Conservation (phyloP, 345 rosid species). For the Clausena lansium region DNA sequence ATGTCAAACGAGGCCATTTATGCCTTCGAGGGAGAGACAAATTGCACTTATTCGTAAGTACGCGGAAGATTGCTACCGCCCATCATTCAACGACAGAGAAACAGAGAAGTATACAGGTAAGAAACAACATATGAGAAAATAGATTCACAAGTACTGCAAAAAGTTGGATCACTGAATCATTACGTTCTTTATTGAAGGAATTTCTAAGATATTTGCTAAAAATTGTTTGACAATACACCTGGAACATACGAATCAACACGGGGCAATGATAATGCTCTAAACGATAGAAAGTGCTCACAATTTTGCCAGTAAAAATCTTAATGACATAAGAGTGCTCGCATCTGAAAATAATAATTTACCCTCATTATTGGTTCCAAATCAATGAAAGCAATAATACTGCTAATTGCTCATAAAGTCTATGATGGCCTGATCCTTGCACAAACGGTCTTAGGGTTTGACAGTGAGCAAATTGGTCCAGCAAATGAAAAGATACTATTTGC, state of each 20-base stretch:
- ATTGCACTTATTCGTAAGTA: slow-evolving; percentile 9
- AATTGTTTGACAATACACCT: background rate
- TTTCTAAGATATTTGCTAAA: background rate
- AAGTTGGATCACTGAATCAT: background rate
- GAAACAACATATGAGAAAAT: background rate
- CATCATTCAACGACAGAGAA: slow-evolving; percentile 20
- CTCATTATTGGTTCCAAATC: too few species aligned
- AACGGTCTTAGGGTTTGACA: too few species aligned
- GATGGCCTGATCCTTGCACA: too few species aligned
- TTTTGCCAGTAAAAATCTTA: background rate
- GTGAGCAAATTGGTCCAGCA: too few species aligned
- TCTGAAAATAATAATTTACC: too few species aligned
- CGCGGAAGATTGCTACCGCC: background rate
- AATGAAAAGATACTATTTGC: background rate
- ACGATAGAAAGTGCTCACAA: background rate
- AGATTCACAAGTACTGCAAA: background rate
- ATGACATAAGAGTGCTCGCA: too few species aligned
- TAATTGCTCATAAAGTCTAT: too few species aligned
- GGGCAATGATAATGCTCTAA: background rate
- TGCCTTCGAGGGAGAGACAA: too few species aligned
- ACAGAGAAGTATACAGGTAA: background rate
- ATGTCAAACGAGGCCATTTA: too few species aligned
- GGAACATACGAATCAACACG: background rate
- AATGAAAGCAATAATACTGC: too few species aligned
- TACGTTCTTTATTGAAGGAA: background rate